Evolutionary conservation across 805 yeast species (phyloP).

Genomic region (Candida orba): DNA sequence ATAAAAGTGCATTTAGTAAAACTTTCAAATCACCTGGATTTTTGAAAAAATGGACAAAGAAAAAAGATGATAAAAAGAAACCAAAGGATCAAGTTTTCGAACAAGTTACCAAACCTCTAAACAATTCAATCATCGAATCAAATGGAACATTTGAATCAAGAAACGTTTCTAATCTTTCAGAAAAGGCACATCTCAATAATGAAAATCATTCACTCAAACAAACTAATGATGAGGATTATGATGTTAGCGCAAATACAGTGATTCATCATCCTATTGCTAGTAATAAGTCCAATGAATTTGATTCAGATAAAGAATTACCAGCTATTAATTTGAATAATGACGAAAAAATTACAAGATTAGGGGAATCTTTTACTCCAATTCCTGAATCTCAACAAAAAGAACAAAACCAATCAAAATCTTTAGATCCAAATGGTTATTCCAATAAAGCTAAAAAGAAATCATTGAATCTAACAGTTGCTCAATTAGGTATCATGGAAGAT

Average conservation of each 20-base stretch:
- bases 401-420: no score
- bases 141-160: conserved; percentile 7
- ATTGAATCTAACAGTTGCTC: conserved; percentile 48
- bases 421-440: no score
- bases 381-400: background rate
- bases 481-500: conserved; percentile 53
- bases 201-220: background rate
- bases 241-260: conserved; percentile 19
- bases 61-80: conserved; percentile 14
- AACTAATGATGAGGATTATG: conserved; percentile 4
- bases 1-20: conserved; percentile 1
- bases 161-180: conserved; percentile 4
- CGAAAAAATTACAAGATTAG: conserved; percentile 1
- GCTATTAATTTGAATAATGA: background rate
- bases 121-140: conserved; percentile 3
- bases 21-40: conserved; percentile 17
- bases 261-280: background rate
- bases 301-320: background rate
- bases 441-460: conserved; percentile 9
- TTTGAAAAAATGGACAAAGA: conserved; percentile 18
- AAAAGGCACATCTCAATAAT: background rate
- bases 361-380: conserved; percentile 14
- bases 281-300: background rate
- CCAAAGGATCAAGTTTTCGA: conserved; percentile 9
- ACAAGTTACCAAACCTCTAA: conserved; percentile 12